Percentiles rank a stretch among this genome's conserved stretches.
These are phyloP conservation scores for Graphilbum ipis-grandicollis DNA, from an alignment of 2,329 filamentous ascomycete genomes.

Conservation along the genomic window DNA sequence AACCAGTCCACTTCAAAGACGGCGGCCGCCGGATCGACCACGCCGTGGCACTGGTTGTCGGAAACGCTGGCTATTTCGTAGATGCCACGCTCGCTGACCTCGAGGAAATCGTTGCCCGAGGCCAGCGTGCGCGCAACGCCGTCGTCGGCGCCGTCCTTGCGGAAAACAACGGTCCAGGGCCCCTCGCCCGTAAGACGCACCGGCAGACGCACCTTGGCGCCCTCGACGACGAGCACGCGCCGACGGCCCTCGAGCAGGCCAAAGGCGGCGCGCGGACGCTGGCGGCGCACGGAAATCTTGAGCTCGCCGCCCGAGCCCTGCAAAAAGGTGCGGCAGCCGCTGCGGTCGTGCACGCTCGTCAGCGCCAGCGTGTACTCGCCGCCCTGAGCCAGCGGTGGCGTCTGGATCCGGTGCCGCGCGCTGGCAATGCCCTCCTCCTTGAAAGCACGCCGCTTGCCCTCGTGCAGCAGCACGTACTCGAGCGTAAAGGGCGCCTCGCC, in stretches of 20 bases:
- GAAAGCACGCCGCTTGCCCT: constrained; percentile 63
- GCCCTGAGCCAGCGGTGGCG: constrained; percentile 56
- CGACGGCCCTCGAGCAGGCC: constrained; percentile 70
- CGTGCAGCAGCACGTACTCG: constrained; percentile 85
- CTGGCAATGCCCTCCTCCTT: constrained; percentile 45
- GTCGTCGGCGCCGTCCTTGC: constrained; percentile 29
- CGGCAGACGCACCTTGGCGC: constrained; percentile 56
- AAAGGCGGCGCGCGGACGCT: constrained; percentile 75
- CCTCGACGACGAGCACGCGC: constrained; percentile 58
- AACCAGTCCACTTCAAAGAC: constrained; percentile 76
- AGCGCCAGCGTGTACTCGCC: constrained; percentile 82
- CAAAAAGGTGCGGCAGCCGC: constrained; percentile 71
- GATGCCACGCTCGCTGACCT: constrained; percentile 48
- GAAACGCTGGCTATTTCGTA: constrained; percentile 67
- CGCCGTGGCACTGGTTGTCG: constrained; percentile 69
- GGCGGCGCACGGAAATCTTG: constrained; percentile 72
- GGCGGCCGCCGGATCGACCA: constrained; percentile 56
- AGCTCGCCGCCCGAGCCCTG: constrained; percentile 48
- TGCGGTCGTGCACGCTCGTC: constrained; percentile 70
- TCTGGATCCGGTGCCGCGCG: constrained; percentile 53
- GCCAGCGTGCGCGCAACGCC: constrained; percentile 27
- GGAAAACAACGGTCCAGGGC: constrained; percentile 69
- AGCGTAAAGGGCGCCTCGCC: constrained; percentile 79
- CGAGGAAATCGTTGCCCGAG: constrained; percentile 48
- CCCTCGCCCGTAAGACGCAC: constrained; percentile 70